Percentiles rank a stretch among this genome's conserved stretches.
These are phyloP conservation scores for Zalaria obscura DNA, from an alignment of 2,329 filamentous ascomycete genomes.

Conservation along the genomic window DNA sequence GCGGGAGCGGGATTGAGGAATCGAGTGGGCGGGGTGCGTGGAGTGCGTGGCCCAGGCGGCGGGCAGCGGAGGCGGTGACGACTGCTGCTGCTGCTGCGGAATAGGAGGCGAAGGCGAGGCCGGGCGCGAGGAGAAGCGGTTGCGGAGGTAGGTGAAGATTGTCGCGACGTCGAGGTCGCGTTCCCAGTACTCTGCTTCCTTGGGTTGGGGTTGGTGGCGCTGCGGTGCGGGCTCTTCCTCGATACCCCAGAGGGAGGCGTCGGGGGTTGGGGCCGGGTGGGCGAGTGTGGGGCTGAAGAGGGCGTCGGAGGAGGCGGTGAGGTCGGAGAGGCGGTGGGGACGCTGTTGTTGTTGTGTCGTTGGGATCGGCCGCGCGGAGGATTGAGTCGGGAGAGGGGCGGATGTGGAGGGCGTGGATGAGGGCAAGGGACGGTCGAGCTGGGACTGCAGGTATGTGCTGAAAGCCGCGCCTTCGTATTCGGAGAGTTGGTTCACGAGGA, in stretches of 20 bases:
- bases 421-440: slow-evolving; percentile 5
- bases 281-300: slow-evolving; percentile 36
- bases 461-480: slow-evolving; percentile 74
- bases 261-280: slow-evolving; percentile 19
- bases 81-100: slow-evolving; percentile 30
- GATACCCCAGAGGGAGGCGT: slow-evolving; percentile 52
- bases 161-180: slow-evolving; percentile 79
- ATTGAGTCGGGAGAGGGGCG: slow-evolving; percentile 10
- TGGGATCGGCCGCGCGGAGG: background rate
- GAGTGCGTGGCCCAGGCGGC: background rate
- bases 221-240: slow-evolving; percentile 39
- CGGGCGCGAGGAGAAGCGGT: slow-evolving; percentile 49
- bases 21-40: background rate
- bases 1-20: slow-evolving; percentile 53
- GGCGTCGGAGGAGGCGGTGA: slow-evolving; percentile 18
- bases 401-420: slow-evolving; percentile 11
- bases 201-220: slow-evolving; percentile 9
- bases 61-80: slow-evolving; percentile 10
- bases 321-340: slow-evolving; percentile 10
- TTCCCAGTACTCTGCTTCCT: slow-evolving; percentile 74
- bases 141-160: slow-evolving; percentile 76
- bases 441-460: slow-evolving; percentile 49
- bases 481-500: slow-evolving; percentile 69
- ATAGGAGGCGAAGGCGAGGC: slow-evolving; percentile 18
- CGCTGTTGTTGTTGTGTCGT: slow-evolving; percentile 10